A percentile compares a stretch with the other conserved stretches of the same genome.
Conservation (phyloP, 129 eudicot genomes). For the Sambucus nigra region DNA sequence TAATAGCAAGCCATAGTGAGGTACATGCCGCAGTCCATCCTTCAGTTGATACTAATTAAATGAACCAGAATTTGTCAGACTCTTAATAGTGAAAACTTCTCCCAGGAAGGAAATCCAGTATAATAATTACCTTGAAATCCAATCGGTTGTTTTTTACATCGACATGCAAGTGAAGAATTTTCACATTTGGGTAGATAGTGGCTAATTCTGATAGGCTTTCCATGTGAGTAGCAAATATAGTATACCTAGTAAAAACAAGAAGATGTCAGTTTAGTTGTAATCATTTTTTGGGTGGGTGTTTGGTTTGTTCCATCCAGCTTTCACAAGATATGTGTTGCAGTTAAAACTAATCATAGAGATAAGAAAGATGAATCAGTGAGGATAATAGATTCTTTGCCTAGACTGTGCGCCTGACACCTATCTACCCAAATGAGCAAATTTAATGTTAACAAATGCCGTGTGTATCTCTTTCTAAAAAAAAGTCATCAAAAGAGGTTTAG, state of each 20-base stretch:
- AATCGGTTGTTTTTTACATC: constrained; percentile 70
- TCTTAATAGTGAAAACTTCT: not conserved
- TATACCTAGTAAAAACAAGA: constrained; percentile 47
- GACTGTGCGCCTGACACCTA: too few relatives aligned
- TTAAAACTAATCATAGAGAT: too few relatives aligned
- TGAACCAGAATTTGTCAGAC: constrained; percentile 10
- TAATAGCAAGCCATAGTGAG: constrained; percentile 86
- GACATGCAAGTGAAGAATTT: constrained; percentile 80
- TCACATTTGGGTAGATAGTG: constrained; percentile 73
- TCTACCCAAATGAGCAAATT: too few relatives aligned
- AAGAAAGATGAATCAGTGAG: too few relatives aligned
- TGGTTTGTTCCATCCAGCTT: too few relatives aligned
- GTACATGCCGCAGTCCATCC: constrained; percentile 71
- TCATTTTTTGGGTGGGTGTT: too few relatives aligned
- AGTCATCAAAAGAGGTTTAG: too few relatives aligned
- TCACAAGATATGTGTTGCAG: too few relatives aligned
- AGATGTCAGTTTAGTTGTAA: not conserved
- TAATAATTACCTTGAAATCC: constrained; percentile 75
- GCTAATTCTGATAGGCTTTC: constrained; percentile 77
- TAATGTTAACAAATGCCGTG: too few relatives aligned
- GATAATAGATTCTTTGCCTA: too few relatives aligned
- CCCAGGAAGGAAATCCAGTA: constrained; percentile 5
- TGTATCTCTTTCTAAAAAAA: too few relatives aligned
- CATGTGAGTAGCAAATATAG: constrained; percentile 93
- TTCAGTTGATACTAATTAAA: constrained; percentile 70